Percentiles rank a stretch among this genome's conserved stretches.
Evolutionary conservation across 2,329 filamentous ascomycete genomes (phyloP).

Genomic region (Amesomyces nigricolor): DNA sequence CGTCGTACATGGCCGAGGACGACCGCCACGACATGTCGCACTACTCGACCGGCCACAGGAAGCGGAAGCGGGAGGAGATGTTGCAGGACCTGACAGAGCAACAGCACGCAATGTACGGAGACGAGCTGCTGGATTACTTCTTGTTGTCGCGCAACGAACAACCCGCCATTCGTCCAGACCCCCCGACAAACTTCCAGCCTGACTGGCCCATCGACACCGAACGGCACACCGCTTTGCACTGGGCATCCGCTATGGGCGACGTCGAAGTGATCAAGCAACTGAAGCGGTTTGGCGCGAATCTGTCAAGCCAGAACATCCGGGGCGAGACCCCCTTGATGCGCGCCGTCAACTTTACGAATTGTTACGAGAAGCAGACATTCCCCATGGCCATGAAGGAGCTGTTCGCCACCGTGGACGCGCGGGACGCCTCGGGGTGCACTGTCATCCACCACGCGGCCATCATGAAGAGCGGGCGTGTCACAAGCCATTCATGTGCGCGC

Average conservation of each 20-base stretch:
- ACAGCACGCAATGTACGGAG: constrained; percentile 84
- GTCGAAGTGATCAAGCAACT: constrained; percentile 85
- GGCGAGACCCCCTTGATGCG: constrained; percentile 93
- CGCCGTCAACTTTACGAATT: constrained; percentile 93
- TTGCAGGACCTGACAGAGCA: constrained; percentile 65
- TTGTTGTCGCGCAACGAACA: constrained; percentile 78
- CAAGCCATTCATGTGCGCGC: constrained; percentile 80
- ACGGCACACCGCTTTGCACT: constrained; percentile 88
- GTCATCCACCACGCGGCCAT: constrained; percentile 93
- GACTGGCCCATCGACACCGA: constrained; percentile 92
- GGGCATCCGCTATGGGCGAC: constrained; percentile 97
- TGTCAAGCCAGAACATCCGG: constrained; percentile 63
- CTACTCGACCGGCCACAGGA: constrained; percentile 54
- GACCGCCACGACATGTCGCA: constrained; percentile 68
- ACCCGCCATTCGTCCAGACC: constrained; percentile 65
- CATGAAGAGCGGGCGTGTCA: constrained; percentile 73
- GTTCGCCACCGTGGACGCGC: constrained; percentile 70
- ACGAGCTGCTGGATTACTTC: constrained; percentile 93
- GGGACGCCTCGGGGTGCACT: constrained; percentile 76
- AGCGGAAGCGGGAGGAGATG: constrained; percentile 69
- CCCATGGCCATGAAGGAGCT: constrained; percentile 77
- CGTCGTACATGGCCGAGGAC: constrained; percentile 79
- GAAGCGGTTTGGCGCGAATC: constrained; percentile 70
- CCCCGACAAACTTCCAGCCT: constrained; percentile 79
- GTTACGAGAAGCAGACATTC: constrained; percentile 89